Evolutionary conservation across 2,329 filamentous ascomycete species (phyloP).

Genomic region (Phoma herbarum): DNA sequence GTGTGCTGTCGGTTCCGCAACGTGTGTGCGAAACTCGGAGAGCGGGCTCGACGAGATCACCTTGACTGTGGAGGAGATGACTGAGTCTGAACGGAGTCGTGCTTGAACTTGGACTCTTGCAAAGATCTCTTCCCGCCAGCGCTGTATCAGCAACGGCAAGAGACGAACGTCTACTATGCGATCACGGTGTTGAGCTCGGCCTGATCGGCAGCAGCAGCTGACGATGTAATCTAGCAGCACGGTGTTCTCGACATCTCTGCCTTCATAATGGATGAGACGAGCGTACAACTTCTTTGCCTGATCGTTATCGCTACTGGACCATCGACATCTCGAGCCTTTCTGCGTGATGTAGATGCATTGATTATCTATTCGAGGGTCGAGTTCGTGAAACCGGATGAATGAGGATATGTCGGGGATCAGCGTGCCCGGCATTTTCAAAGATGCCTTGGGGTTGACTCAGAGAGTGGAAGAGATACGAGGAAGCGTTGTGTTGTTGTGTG

Average conservation of each 20-base stretch:
- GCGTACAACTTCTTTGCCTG: not conserved
- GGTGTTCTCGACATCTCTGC: not conserved
- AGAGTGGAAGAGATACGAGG: too few relatives aligned
- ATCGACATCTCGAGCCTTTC: not conserved
- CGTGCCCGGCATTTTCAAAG: too few relatives aligned
- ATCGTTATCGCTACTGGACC: not conserved
- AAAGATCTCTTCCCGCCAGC: not conserved
- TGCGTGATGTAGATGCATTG: not conserved
- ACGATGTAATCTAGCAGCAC: not conserved
- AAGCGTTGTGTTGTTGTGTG: not conserved
- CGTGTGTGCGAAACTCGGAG: not conserved
- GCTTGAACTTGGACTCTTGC: not conserved
- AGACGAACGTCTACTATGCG: not conserved
- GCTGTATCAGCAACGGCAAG: not conserved
- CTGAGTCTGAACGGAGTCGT: not conserved
- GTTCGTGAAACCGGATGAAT: too few relatives aligned
- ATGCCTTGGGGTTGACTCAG: too few relatives aligned
- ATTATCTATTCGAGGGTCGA: too few relatives aligned
- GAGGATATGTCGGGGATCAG: too few relatives aligned
- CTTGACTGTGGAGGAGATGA: not conserved
- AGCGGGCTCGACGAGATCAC: not conserved
- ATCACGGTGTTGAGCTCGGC: not conserved
- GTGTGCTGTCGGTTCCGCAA: too few relatives aligned
- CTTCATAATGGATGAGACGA: not conserved
- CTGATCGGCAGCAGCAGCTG: not conserved